phyloP scores from a whole-genome alignment of 2,329 filamentous ascomycete species.

The Penicillium freii region DNA sequence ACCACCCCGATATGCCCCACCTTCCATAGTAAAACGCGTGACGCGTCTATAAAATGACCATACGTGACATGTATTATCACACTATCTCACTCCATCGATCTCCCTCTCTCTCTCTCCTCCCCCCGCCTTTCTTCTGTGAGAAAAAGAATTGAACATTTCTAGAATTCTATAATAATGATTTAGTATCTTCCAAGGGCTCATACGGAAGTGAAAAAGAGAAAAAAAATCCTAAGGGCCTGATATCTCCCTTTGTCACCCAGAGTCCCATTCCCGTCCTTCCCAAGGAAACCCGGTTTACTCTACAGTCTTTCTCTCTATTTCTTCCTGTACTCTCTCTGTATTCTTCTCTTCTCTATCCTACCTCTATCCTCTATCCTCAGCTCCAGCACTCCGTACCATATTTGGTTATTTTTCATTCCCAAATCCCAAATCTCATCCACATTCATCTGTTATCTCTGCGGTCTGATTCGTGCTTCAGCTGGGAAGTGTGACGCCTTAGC shows the following conservation, averaged over 20 bases:
- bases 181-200: conserved; percentile 4
- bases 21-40: conserved; percentile 25
- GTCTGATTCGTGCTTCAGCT: conserved; percentile 18
- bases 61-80: conserved; percentile 24
- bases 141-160: conserved; percentile 1
- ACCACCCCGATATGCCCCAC: background rate
- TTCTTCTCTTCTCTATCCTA: background rate
- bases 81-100: conserved; percentile 19
- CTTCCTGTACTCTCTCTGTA: conserved; percentile 3
- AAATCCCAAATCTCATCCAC: background rate
- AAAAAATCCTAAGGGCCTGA: background rate
- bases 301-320: background rate
- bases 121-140: conserved; percentile 11
- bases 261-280: background rate
- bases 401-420: background rate
- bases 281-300: background rate
- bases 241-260: background rate
- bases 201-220: background rate
- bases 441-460: conserved; percentile 3
- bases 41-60: conserved; percentile 29
- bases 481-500: conserved; percentile 24
- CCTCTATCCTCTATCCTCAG: background rate
- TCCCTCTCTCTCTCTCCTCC: conserved; percentile 11
- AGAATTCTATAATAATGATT: conserved; percentile 14
- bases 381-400: background rate